Conservation (phyloP, 1,284 basidiomycete species). For the Boletus sp. region DNA sequence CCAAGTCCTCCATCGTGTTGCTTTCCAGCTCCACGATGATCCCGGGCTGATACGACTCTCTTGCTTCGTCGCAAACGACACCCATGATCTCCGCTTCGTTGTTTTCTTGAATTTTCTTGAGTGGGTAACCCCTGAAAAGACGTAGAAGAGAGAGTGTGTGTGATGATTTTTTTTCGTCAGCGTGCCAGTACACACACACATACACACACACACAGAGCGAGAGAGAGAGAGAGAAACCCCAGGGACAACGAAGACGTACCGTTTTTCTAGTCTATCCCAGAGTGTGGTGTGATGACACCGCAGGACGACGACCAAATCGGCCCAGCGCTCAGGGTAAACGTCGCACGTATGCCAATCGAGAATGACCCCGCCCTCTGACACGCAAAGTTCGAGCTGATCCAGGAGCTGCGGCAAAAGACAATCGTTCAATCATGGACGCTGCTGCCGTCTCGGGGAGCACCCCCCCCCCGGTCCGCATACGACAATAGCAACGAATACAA, state of each 20-base stretch:
- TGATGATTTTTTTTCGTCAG: no score
- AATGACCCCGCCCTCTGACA: slow-evolving; percentile 72
- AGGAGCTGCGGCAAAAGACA: slow-evolving; percentile 56
- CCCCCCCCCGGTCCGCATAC: no score
- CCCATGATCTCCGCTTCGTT: slow-evolving; percentile 99
- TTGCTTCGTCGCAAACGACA: slow-evolving; percentile 85
- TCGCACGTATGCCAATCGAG: slow-evolving; percentile 98
- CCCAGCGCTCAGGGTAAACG: slow-evolving; percentile 93
- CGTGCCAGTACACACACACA: no score
- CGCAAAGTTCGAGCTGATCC: slow-evolving; percentile 81
- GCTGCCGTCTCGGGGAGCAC: no score
- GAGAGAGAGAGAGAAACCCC: neutral
- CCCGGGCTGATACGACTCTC: slow-evolving; percentile 78
- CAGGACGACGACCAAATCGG: slow-evolving; percentile 94
- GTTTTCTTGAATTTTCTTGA: slow-evolving; percentile 97
- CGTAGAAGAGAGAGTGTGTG: neutral
- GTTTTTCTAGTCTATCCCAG: slow-evolving; percentile 92
- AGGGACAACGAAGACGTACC: slow-evolving; percentile 49
- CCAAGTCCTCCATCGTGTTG: slow-evolving; percentile 77
- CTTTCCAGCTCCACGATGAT: slow-evolving; percentile 86
- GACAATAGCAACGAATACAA: no score
- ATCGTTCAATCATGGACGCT: no score
- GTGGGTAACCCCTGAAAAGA: slow-evolving; percentile 54
- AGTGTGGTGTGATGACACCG: slow-evolving; percentile 84
- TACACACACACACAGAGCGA: neutral